Base-by-base conservation (phyloP, 1,139 yeast genomes). In the Arxiozyma slooffiae region DNA sequence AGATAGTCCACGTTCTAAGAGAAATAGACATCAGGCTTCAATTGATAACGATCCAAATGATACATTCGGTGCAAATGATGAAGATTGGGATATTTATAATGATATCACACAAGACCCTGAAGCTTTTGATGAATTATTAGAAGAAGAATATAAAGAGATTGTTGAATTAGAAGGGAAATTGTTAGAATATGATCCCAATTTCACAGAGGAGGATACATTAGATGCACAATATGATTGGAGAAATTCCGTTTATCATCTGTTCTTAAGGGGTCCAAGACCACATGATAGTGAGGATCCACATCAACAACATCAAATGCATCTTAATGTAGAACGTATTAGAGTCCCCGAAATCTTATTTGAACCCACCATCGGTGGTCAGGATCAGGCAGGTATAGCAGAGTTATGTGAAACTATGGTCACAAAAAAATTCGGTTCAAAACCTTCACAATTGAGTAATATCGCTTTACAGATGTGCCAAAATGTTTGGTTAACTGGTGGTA, bases 41-140 rank as follows among this genome's bases (percentile, higher is more conserved):
- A 85, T 85, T 44, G 96, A 87, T 61, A 88, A 86, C 61, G 96
- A 88, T 64, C 95, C 95, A 14, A 89, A 83, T 62, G 97, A 90
- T 67, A 88, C 90, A 0, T 92, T 92, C 68, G 97, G 97, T 53
- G 92, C 97, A 4, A 84, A 89, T 61, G 98, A 92, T 63, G 96
- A 86, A 50, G 98, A 92, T 66, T 92, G 97, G 97, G 79, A 85
- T 41, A 81, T 89, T 22, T 92, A 92, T 66, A 77, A 95, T 60
- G 95, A 88, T 60, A 84, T 89, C 48, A 80, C 89, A 21, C 81
- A 80, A 55, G 82, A 77, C 16, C 82, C 82, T 23, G 84, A 87
- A 56, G 67, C 65, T 3, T 57, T 67, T 7, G 90, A 83, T 54
- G 90, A 82, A 57, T 82, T 83, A 49, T 79, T 82, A 53, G 95